Conservation (phyloP, 345 rosid genomes). For the Melaleuca quinquenervia region DNA sequence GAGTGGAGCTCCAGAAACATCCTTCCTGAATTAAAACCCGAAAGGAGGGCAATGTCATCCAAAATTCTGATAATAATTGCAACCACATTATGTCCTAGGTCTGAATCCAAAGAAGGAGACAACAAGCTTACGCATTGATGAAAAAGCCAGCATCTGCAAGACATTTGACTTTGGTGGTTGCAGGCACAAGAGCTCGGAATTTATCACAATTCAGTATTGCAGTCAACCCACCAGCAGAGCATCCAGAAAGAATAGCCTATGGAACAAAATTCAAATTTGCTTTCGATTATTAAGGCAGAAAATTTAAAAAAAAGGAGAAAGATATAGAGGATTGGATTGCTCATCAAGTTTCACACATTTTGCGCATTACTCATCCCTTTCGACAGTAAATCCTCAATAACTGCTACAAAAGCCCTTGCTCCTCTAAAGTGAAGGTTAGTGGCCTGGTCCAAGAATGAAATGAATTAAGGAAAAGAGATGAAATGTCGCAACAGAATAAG, state of each 20-base stretch:
- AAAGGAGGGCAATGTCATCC: not conserved
- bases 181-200: slow-evolving; percentile 59
- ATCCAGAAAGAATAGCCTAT: slow-evolving; percentile 86
- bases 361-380: slow-evolving; percentile 83
- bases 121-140: slow-evolving; percentile 58
- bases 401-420: slow-evolving; percentile 68
- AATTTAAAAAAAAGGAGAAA: not conserved
- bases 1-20: slow-evolving; percentile 56
- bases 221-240: slow-evolving; percentile 96
- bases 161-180: slow-evolving; percentile 75
- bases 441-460: slow-evolving; percentile 45
- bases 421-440: slow-evolving; percentile 96
- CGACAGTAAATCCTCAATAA: slow-evolving; percentile 63
- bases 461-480: not conserved
- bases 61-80: not conserved
- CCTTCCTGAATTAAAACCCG: slow-evolving; percentile 40
- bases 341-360: slow-evolving; percentile 29
- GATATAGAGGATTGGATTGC: not conserved
- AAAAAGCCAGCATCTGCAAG: slow-evolving; percentile 94
- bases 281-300: not conserved
- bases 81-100: not conserved
- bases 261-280: not conserved
- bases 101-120: not conserved
- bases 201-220: slow-evolving; percentile 83
- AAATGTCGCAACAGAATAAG: not conserved